phyloP scores from a whole-genome alignment of 2,329 filamentous ascomycete genomes.

The Fusarium sp. region DNA sequence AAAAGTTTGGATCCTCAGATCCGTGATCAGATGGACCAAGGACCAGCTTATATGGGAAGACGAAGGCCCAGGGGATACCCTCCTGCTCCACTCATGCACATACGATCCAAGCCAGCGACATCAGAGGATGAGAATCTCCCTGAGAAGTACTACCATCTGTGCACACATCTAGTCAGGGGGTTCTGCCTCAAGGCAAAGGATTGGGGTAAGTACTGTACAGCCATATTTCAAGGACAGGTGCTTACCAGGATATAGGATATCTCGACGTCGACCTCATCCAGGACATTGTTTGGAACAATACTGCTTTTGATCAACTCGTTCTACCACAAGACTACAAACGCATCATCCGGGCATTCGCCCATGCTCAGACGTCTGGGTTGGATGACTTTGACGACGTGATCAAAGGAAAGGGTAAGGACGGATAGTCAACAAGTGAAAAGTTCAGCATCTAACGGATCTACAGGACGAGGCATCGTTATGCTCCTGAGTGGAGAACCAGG shows the following conservation, averaged over 20 bases:
- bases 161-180: neutral
- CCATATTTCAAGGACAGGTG: too few relatives aligned
- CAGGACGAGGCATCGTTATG: constrained; percentile 17
- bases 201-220: constrained; percentile 5
- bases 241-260: neutral
- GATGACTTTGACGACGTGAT: constrained; percentile 19
- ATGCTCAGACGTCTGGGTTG: constrained; percentile 9
- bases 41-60: too few relatives aligned
- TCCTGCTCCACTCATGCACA: too few relatives aligned
- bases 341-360: constrained; percentile 15
- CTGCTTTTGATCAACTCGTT: constrained; percentile 17
- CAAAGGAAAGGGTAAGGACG: constrained; percentile 9
- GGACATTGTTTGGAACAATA: neutral
- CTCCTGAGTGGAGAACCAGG: constrained; percentile 20
- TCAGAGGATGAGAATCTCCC: neutral
- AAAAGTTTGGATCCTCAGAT: neutral
- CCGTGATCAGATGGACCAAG: neutral
- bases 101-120: neutral
- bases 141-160: neutral
- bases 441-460: neutral
- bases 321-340: constrained; percentile 18
- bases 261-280: constrained; percentile 8
- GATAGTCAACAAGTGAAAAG: neutral
- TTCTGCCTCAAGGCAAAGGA: constrained; percentile 19
- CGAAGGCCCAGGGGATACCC: too few relatives aligned